Base-by-base conservation (phyloP, 2,329 filamentous ascomycete species). In the Dactylella cylindrospora region DNA sequence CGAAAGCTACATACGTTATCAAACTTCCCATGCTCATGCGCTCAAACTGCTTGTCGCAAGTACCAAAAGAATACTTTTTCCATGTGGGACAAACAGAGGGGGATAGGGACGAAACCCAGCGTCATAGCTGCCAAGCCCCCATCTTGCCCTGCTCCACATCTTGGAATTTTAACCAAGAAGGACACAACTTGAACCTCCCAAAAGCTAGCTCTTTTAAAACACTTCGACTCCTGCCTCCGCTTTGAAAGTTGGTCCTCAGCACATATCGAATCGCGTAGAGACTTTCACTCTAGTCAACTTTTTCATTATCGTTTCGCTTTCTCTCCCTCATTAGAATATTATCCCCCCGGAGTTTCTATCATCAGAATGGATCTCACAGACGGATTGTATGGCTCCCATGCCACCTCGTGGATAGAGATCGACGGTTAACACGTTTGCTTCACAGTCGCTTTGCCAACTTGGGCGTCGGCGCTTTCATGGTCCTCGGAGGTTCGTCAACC, bases 381-480 rank as follows among this genome's bases (percentile, higher is more conserved):
- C 31, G 26, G 36, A 32, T 62, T 62, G 57, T 62, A 49, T 19
- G 49, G 17, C 19, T 33, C 28, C 4, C 12, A 17, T 2, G 10
- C 1, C 20, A 5, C 12, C 13, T 41, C 19, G 12, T 19, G 36
- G 13, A 20, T 26, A 4, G 25, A 13, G 41, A 17, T 13, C 32
- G 1, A 33, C 19, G 8, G 12, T 39, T 59, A 38, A 59, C 20
- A 31, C 26, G 7, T 3, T 25, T 19, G 1, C 32, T 17, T 15
- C 13, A 22, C 22, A 64, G 59, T 52, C 93, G 93, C 72, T 83
- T 97, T 72, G 88, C 95, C 74, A 98, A 98, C 80, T 79, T 98
- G 74, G 88, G 78, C 70, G 84, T 94, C 66, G 93, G 85, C 70
- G 85, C 85, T 68, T 80, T 95, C 68, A 94, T 95, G 83, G 78